Evolutionary conservation across 768 basidiomycete genomes (phyloP).

Genomic region (Amanita pseudoporphyria): DNA sequence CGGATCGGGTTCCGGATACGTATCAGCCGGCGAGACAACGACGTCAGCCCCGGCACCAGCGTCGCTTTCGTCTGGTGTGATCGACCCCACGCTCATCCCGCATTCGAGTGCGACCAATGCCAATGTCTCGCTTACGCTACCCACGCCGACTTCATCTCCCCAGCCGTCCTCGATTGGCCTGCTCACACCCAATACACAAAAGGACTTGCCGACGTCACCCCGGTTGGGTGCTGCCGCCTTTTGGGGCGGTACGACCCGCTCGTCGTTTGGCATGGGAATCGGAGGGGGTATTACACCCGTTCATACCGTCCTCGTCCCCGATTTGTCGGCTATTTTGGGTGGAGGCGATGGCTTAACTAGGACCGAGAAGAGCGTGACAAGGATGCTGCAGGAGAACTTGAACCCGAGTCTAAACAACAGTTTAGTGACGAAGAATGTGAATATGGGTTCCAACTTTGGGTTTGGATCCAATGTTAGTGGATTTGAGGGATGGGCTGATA

Average conservation of each 20-base stretch:
- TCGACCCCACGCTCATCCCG: slow-evolving; percentile 5
- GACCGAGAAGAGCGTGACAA: slow-evolving; percentile 15
- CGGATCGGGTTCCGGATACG: slow-evolving; percentile 1
- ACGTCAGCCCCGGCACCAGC: slow-evolving; percentile 11
- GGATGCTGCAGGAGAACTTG: slow-evolving; percentile 61
- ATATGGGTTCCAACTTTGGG: slow-evolving; percentile 4
- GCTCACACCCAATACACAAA: slow-evolving; percentile 64
- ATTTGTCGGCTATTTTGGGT: slow-evolving; percentile 20
- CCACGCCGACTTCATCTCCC: slow-evolving; percentile 14
- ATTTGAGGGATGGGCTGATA: slow-evolving; percentile 74
- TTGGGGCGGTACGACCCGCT: slow-evolving; percentile 60
- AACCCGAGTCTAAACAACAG: slow-evolving; percentile 57
- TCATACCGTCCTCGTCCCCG: slow-evolving; percentile 76
- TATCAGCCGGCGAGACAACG: slow-evolving; percentile 7
- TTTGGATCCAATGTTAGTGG: slow-evolving; percentile 21
- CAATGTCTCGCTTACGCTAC: slow-evolving; percentile 4
- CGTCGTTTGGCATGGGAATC: slow-evolving; percentile 21
- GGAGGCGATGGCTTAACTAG: slow-evolving; percentile 1
- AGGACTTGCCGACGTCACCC: slow-evolving; percentile 63
- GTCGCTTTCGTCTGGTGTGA: background rate
- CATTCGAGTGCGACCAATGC: slow-evolving; percentile 5
- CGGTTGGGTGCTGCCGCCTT: slow-evolving; percentile 44
- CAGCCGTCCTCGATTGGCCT: slow-evolving; percentile 15
- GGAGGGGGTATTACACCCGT: slow-evolving; percentile 76
- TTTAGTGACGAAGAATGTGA: slow-evolving; percentile 10